Conservation (phyloP, 2,329 filamentous ascomycete species). For the Fusarium brevicatenulatum region DNA sequence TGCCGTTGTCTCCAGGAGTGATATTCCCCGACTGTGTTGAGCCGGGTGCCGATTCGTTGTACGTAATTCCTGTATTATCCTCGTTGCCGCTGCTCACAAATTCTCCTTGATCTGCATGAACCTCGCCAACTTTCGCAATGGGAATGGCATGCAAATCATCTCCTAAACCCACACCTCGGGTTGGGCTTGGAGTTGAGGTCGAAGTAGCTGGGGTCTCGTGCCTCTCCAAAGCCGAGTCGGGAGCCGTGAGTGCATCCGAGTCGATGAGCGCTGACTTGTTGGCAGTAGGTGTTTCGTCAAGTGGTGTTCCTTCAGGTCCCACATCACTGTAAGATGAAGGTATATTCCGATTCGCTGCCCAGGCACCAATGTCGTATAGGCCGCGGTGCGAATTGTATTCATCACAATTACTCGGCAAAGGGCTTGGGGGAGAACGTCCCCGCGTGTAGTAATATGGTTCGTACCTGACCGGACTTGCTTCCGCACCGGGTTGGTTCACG, state of each 20-base stretch:
- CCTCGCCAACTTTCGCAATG: not conserved
- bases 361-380: constrained; percentile 47
- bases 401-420: constrained; percentile 57
- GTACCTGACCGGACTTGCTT: constrained; percentile 49
- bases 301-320: constrained; percentile 35
- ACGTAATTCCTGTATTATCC: not conserved
- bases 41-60: not conserved
- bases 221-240: constrained; percentile 23
- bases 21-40: not conserved
- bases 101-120: not conserved
- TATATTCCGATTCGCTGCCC: constrained; percentile 53
- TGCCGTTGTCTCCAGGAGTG: constrained; percentile 3
- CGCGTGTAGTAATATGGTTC: constrained; percentile 60
- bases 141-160: not conserved
- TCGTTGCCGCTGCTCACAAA: not conserved
- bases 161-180: not conserved
- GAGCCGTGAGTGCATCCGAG: constrained; percentile 8
- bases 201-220: constrained; percentile 33
- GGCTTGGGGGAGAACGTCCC: constrained; percentile 65
- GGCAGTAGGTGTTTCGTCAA: constrained; percentile 38
- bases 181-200: constrained; percentile 24
- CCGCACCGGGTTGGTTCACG: constrained; percentile 51
- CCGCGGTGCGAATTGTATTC: constrained; percentile 47
- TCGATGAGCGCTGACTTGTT: constrained; percentile 28
- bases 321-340: constrained; percentile 54